Evolutionary conservation across 805 yeast species (phyloP).

Genomic region (Candida morakotiae): DNA sequence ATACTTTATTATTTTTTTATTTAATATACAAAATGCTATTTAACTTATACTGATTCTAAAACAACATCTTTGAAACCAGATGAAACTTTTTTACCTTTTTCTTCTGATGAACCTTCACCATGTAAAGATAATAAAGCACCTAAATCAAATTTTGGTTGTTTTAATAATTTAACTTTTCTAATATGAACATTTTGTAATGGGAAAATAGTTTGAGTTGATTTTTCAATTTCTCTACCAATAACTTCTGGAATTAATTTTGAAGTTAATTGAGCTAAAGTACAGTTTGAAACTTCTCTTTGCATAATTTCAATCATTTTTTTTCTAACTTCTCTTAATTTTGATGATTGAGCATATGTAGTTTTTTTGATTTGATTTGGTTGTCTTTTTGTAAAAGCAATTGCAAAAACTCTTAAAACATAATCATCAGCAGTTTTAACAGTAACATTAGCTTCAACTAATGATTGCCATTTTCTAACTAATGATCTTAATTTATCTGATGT

Average conservation of each 20-base stretch:
- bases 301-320: conserved; percentile 95
- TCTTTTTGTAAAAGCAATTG: conserved; percentile 98
- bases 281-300: conserved; percentile 93
- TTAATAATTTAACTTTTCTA: conserved; percentile 97
- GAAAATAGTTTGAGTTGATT: conserved; percentile 89
- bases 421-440: conserved; percentile 98
- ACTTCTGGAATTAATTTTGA: conserved; percentile 98
- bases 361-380: conserved; percentile 95
- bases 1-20: not conserved
- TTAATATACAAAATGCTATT: not conserved
- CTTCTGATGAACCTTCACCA: conserved; percentile 88
- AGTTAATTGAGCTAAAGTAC: conserved; percentile 93
- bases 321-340: conserved; percentile 96
- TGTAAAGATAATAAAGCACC: conserved; percentile 95
- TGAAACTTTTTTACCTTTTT: conserved; percentile 98
- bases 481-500: conserved; percentile 97
- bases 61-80: conserved; percentile 98
- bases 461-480: conserved; percentile 98
- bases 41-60: conserved; percentile 86
- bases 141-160: conserved; percentile 98
- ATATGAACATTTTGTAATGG: conserved; percentile 98
- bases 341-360: conserved; percentile 96
- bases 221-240: conserved; percentile 97
- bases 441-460: conserved; percentile 95
- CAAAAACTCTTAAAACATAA: conserved; percentile 93